Evolutionary conservation across 1,284 basidiomycete species (phyloP).

Genomic region (Sanguinoderma infundibulare): DNA sequence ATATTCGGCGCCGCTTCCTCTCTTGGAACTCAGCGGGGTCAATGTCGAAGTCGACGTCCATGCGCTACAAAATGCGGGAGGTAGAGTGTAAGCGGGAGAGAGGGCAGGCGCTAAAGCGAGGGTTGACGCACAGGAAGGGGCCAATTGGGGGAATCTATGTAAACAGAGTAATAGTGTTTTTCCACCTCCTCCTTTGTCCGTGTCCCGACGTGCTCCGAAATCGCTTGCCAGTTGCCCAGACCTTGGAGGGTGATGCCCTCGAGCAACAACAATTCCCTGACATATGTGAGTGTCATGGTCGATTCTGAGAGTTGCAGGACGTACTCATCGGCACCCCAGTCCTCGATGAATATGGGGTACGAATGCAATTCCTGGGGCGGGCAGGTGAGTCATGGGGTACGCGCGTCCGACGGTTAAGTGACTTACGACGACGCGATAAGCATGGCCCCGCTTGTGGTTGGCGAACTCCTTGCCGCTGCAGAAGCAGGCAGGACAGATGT

Average conservation of each 20-base stretch:
- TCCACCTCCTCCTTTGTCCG: conserved; percentile 95
- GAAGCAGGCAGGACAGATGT: conserved; percentile 91
- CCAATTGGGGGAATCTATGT: conserved; percentile 79
- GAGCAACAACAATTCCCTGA: conserved; percentile 87
- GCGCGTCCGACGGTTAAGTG: neutral
- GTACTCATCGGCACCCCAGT: conserved; percentile 98
- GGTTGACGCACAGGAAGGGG: conserved; percentile 71
- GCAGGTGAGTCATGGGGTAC: conserved; percentile 76
- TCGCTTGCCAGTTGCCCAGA: conserved; percentile 97
- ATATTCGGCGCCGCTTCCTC: conserved; percentile 85
- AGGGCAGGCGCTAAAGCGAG: conserved; percentile 8
- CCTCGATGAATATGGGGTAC: conserved; percentile 93
- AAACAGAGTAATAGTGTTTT: conserved; percentile 86
- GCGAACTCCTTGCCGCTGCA: conserved; percentile 90
- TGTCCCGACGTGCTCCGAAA: conserved; percentile 95
- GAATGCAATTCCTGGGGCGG: conserved; percentile 87
- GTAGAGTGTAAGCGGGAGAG: conserved; percentile 1
- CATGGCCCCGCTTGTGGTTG: conserved; percentile 87
- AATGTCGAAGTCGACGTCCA: conserved; percentile 74
- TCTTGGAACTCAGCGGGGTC: conserved; percentile 86
- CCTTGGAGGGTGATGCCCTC: conserved; percentile 92
- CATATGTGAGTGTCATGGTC: neutral
- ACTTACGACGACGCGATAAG: conserved; percentile 91
- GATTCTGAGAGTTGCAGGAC: conserved; percentile 25
- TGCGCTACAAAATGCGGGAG: conserved; percentile 46